Conservation (phyloP, 2,329 filamentous ascomycete species). For the Spiromastix sp. region DNA sequence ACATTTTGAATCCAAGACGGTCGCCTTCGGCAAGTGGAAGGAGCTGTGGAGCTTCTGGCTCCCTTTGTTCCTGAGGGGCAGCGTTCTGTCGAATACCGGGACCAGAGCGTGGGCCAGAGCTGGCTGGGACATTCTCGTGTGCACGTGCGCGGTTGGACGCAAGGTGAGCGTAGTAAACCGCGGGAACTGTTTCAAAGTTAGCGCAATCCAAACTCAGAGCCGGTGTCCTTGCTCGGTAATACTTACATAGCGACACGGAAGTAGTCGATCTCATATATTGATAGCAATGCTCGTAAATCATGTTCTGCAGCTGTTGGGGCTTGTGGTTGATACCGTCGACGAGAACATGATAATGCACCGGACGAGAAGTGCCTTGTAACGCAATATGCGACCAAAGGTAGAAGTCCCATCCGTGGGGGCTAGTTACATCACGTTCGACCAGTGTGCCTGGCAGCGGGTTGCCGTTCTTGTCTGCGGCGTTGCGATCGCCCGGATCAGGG, state of each 20-base stretch:
- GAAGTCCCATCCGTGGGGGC: slow-evolving; percentile 85
- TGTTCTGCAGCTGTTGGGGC: slow-evolving; percentile 63
- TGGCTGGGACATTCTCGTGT: slow-evolving; percentile 50
- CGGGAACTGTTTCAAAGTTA: slow-evolving; percentile 43
- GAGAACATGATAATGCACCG: slow-evolving; percentile 85
- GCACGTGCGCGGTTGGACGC: slow-evolving; percentile 68
- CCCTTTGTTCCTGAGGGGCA: slow-evolving; percentile 18
- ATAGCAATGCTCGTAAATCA: slow-evolving; percentile 93
- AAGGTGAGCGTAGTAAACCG: slow-evolving; percentile 92
- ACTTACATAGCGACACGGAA: slow-evolving; percentile 63
- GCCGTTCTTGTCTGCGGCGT: slow-evolving; percentile 57
- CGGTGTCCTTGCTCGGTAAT: neutral
- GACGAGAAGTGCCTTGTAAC: slow-evolving; percentile 87
- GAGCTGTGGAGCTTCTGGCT: slow-evolving; percentile 22
- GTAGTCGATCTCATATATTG: slow-evolving; percentile 89
- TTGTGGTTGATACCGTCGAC: slow-evolving; percentile 64
- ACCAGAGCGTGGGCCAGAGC: slow-evolving; percentile 31
- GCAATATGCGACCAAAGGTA: slow-evolving; percentile 63
- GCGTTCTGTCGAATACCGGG: slow-evolving; percentile 24
- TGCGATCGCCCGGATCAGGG: slow-evolving; percentile 46
- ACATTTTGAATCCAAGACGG: slow-evolving; percentile 26
- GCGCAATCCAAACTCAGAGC: slow-evolving; percentile 7
- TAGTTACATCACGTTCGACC: slow-evolving; percentile 81
- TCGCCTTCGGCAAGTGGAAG: slow-evolving; percentile 24
- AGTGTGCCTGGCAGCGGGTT: slow-evolving; percentile 82